Base-by-base conservation (phyloP, 129 eudicot species). In the Centella asiatica region DNA sequence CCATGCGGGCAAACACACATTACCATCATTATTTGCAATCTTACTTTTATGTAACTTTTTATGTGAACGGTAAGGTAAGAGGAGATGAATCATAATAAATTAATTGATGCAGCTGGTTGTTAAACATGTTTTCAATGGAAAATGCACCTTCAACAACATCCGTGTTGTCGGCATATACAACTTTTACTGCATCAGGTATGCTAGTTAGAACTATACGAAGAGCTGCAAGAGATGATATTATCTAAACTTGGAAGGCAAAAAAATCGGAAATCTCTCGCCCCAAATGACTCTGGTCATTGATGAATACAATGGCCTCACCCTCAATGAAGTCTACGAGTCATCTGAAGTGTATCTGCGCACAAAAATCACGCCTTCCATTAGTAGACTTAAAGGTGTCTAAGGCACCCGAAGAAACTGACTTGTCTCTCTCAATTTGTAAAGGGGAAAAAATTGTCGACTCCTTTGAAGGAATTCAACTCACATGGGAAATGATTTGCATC, bases 141-240 rank as follows among this genome's bases (percentile, higher is more conserved):
- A 70, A n/a, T 28, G 55, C 65, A 44, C 72, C 80, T 24, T 65
- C 76, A 50, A 70, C 81, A 15, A 34, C 72, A 3, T 42, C 71
- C 25, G 69, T 57, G 27, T 40, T 69, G 25, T 76, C 80, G 11
- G 59, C 76, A 34, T 76, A 76, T 25, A 70, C 80, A 18, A 59
- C 73, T 32, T 66, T 76, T 39, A 51, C 77, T 50, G 81, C 81
- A 23, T 70, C 73, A 44, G 68, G 76, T 32, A 61, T 76, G 67
- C 65, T 76, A 12, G 36, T 65, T 19, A 58, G 65, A 28, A 57
- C 81, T 28, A 33, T 70, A 24, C 4, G 24, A n/a, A 65, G 44
- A 33, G 4, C 42, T 76, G 65, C 81, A 52, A 51, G 76, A 76
- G 7, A 57, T 11, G 23, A 49, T 76, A n/a, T 0, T 48, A 10